A percentile compares a stretch with the other conserved stretches of the same genome.
Conservation (phyloP, 2,329 filamentous ascomycete species). For the Orbilia quercus region DNA sequence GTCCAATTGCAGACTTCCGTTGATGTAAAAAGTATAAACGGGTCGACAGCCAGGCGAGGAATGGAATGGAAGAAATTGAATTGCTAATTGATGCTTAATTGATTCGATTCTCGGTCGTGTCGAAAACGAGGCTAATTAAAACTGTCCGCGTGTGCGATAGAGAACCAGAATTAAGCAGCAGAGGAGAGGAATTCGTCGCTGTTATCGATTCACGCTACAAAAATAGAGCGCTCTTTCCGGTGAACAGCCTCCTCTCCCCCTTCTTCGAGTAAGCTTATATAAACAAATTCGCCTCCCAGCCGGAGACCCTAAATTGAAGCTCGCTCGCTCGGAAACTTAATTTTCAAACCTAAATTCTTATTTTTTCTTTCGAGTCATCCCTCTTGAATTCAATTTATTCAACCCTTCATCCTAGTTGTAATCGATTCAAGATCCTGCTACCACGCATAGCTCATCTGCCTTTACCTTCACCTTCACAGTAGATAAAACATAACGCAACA, state of each 20-base stretch:
- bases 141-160: conserved; percentile 53
- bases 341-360: conserved; percentile 1
- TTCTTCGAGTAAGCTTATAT: neutral
- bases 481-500: neutral
- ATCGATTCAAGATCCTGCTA: no score
- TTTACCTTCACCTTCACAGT: neutral
- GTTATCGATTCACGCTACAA: conserved; percentile 27
- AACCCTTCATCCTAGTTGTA: no score
- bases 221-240: conserved; percentile 29
- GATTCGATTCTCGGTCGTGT: neutral
- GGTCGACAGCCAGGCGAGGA: neutral
- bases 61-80: neutral
- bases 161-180: no score
- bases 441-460: conserved; percentile 2
- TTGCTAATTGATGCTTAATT: neutral
- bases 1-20: conserved; percentile 7
- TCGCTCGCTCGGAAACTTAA: conserved; percentile 11
- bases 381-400: conserved; percentile 1
- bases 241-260: neutral
- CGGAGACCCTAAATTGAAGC: conserved; percentile 23
- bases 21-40: conserved; percentile 1
- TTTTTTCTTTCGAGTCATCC: neutral
- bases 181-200: conserved; percentile 40
- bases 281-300: neutral
- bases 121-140: conserved; percentile 1